Base-by-base conservation (phyloP, 179 eudicot species). In the Silene coronaria region DNA sequence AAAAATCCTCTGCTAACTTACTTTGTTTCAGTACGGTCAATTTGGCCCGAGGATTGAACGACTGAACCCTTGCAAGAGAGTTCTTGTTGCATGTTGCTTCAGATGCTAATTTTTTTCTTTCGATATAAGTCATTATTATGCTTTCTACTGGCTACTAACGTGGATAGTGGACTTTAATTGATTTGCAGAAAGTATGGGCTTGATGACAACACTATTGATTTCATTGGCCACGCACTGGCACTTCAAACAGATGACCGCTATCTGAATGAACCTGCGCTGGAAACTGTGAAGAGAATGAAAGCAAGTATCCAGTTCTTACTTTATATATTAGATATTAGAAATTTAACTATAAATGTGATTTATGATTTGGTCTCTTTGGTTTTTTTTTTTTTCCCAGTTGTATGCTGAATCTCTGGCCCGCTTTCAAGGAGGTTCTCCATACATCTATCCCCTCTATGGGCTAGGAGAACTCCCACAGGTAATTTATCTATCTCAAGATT, bases 401-500 rank as follows among this genome's bases (percentile, higher is more conserved):
- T 91, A 91, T 81, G 89, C 92, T 76, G 92, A 91, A 77, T 91
- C 97, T 58, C 71, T 91, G 80, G 97, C 97, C 42, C 92, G 97
- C 38, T 91, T 89, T 70, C 91, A 89, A 81, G 87, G 89, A 76
- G 89, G 88, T 70, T 91, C 97, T 27, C 97, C 97, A 62, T 91
- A 91, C 78, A 91, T 91, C 5, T 91, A 91, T 75, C 94, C 94
- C 13, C 61, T 91, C 72, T 91, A 89, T 85, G 97, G 97, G 23
- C 80, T 91, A 8, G 97, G 97, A 86, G 97, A 91, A 78, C 78
- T 91, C 80, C 97, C 94, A 32, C 97, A 91, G 97, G 97, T 89
- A 63, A 14, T 24, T 23, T 69, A 17, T 67, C 66, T 10, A 26
- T 51, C 53, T 21, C n/a, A n/a, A n/a, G n/a, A n/a, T n/a, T n/a